A percentile compares a stretch with the other conserved stretches of the same genome.
Conservation (phyloP, 352 stramenopile species). For the Phytophthora crassamura region DNA sequence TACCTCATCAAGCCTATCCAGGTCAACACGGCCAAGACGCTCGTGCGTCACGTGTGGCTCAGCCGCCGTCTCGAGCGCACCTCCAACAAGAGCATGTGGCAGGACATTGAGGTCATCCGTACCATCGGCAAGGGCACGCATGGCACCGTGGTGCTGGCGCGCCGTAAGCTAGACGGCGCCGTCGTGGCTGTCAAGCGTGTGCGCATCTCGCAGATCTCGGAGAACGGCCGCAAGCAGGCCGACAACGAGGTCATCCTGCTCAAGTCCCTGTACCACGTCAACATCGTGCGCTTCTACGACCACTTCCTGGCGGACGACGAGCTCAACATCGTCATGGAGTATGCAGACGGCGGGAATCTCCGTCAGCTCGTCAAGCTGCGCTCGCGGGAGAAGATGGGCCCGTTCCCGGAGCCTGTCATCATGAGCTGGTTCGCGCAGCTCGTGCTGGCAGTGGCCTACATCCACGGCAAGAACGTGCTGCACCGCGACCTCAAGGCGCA, state of each 20-base stretch:
- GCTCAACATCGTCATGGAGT: constrained; percentile 92
- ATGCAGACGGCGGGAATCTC: constrained; percentile 84
- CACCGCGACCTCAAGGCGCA: constrained; percentile 90
- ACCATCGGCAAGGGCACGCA: constrained; percentile 90
- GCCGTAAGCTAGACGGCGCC: constrained; percentile 77
- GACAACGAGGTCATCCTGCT: constrained; percentile 91
- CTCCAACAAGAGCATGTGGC: constrained; percentile 80
- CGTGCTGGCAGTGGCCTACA: constrained; percentile 86
- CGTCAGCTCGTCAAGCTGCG: constrained; percentile 85
- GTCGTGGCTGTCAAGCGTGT: constrained; percentile 89
- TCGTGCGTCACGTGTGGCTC: constrained; percentile 90
- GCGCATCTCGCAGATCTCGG: constrained; percentile 77
- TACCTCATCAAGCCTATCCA: constrained; percentile 93
- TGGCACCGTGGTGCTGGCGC: constrained; percentile 82
- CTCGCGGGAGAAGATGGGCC: constrained; percentile 78
- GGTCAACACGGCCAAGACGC: constrained; percentile 90
- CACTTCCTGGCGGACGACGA: constrained; percentile 88
- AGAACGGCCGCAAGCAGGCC: constrained; percentile 86
- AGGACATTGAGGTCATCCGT: constrained; percentile 85
- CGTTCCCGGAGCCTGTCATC: constrained; percentile 85
- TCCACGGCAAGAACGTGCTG: constrained; percentile 90
- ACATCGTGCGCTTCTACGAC: constrained; percentile 92
- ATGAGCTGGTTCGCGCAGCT: constrained; percentile 91
- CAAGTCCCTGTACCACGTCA: constrained; percentile 90
- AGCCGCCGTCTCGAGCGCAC: constrained; percentile 70